Evolutionary conservation across 2,329 filamentous ascomycete species (phyloP), one percentile per base, ranked within the genome.

Genomic region (Sporothrix pseudoabietina): DNA sequence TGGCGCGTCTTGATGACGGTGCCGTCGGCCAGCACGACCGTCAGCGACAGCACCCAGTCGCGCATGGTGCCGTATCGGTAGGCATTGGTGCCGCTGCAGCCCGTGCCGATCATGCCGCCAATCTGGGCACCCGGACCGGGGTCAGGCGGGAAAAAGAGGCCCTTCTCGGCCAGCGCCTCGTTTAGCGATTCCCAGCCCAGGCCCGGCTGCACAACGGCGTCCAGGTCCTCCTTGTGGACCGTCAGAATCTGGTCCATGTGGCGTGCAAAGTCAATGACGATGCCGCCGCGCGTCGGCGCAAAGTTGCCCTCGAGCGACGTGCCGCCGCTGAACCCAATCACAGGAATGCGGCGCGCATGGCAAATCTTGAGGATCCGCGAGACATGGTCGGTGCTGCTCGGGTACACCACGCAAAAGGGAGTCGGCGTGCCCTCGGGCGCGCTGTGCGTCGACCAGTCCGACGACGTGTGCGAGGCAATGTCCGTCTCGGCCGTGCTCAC

Each of bases 61-160:
- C 93, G 90, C 94, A 97, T 97, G 1, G 94, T 97, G 75, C 94
- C 94, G 81, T 97, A 97, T 73, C 94, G 88, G 83, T 97, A 97
- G 19, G 94, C 91, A 80, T 97, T 97, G 16, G 94, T 97, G 74
- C 94, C 94, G 79, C 86, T 88, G 83, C 87, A 89, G 49, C 87
- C 87, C 2, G 92, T 94, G 30, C 91, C 92, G 47, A 94, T 89
- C 92, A 94, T 94, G 72, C 94, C 94, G 73, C 94, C 94, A 78
- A 98, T 97, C 90, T 93, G 93, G 75, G 94, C 94, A 22, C 94
- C 94, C 71, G 94, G 94, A 71, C 94, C 94, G 22, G 94, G 94
- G 81, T 97, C 94, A 0, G 94, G 94, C 30, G 94, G 94, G 83
- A 97, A 97, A 85, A 97, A 97, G 3, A 98, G 87, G 39, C 91